Conservation (phyloP, 2,329 filamentous ascomycete species). For the Colletotrichum eremochloae region DNA sequence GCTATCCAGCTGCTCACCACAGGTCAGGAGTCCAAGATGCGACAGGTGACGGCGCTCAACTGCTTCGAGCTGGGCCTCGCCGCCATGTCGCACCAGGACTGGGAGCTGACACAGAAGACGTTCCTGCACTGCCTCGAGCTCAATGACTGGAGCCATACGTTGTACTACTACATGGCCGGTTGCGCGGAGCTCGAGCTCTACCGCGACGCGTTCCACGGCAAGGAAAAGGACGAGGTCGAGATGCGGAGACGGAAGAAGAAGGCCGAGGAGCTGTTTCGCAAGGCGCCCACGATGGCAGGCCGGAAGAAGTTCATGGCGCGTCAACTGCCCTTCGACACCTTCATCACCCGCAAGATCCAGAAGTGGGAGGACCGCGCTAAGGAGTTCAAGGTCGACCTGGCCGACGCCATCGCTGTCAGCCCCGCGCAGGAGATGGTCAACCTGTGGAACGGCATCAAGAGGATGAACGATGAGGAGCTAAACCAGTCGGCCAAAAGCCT, state of each 20-base stretch:
- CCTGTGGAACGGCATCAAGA: conserved; percentile 90
- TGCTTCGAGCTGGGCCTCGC: conserved; percentile 87
- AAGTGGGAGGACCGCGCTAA: conserved; percentile 89
- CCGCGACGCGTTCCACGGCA: conserved; percentile 66
- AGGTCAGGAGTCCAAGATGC: conserved; percentile 78
- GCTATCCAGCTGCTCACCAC: conserved; percentile 75
- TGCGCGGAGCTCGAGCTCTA: conserved; percentile 86
- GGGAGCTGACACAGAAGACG: conserved; percentile 77
- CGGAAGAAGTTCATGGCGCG: conserved; percentile 92
- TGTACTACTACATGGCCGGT: conserved; percentile 92
- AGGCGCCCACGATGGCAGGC: conserved; percentile 80
- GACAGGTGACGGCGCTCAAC: conserved; percentile 87
- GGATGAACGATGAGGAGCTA: conserved; percentile 78
- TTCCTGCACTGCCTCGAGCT: conserved; percentile 83
- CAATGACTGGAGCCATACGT: conserved; percentile 90
- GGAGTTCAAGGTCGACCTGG: conserved; percentile 74
- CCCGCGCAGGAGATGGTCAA: conserved; percentile 93
- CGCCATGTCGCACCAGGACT: conserved; percentile 83
- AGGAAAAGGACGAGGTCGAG: conserved; percentile 53
- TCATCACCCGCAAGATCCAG: conserved; percentile 83
- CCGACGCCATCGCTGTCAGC: conserved; percentile 84
- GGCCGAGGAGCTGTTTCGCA: conserved; percentile 78
- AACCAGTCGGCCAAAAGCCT: conserved; percentile 73
- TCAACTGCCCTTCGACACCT: conserved; percentile 90
- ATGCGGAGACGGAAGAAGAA: conserved; percentile 70